These are phyloP conservation scores for Candida nemodendra DNA, from an alignment of 805 yeast genomes.

Conservation along the genomic window DNA sequence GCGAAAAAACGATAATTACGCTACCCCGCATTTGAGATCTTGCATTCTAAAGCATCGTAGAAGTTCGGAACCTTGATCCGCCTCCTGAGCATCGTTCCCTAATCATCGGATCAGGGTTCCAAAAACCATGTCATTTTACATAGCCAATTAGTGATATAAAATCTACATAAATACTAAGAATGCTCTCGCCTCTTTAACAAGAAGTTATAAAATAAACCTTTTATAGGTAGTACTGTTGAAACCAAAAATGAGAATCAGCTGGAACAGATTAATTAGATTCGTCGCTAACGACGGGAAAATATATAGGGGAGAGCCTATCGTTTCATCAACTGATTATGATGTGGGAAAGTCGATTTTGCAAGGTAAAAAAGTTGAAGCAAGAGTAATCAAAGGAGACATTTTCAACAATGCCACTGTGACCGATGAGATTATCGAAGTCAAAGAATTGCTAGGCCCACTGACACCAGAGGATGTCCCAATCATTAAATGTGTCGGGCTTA, in stretches of 20 bases:
- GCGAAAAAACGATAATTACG: no score
- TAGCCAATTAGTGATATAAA: no score
- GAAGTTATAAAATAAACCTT: no score
- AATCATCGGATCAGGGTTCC: no score
- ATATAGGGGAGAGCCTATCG: conserved; percentile 50
- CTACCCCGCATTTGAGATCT: no score
- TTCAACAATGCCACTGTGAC: conserved; percentile 40
- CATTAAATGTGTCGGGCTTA: conserved; percentile 50
- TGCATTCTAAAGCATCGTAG: no score
- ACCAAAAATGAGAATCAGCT: conserved; percentile 1
- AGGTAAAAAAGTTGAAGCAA: conserved; percentile 39
- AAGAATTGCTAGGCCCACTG: conserved; percentile 41
- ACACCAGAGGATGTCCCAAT: conserved; percentile 36
- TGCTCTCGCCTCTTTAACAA: no score
- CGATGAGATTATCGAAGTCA: conserved; percentile 33
- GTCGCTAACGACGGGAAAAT: conserved; percentile 41
- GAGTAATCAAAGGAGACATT: conserved; percentile 46
- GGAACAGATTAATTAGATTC: conserved; percentile 41
- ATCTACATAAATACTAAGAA: no score
- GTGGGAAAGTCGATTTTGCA: conserved; percentile 16
- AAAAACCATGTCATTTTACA: no score
- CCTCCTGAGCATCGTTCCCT: no score
- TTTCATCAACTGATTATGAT: conserved; percentile 35
- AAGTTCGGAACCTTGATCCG: no score
- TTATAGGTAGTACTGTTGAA: no score